Evolutionary conservation across 2,329 filamentous ascomycete genomes (phyloP).

Genomic region (Thielaviopsis musarum): DNA sequence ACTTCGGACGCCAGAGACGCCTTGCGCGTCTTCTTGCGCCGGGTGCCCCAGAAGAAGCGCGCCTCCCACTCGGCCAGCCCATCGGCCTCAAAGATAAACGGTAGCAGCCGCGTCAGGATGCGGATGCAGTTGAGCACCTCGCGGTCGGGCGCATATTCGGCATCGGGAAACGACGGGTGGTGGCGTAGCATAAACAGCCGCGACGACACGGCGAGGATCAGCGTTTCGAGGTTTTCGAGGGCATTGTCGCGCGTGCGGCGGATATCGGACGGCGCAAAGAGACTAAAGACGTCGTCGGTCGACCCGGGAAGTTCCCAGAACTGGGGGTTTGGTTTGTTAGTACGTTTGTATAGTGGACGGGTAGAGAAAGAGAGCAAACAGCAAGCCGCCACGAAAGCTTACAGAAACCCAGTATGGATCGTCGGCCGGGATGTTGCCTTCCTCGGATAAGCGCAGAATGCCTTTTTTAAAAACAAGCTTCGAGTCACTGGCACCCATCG

Average conservation of each 20-base stretch:
- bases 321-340: slow-evolving; percentile 27
- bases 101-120: slow-evolving; percentile 73
- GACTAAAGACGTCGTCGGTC: slow-evolving; percentile 87
- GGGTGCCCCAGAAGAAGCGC: slow-evolving; percentile 74
- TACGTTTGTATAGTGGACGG: not conserved
- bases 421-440: slow-evolving; percentile 70
- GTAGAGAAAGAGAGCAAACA: slow-evolving; percentile 5
- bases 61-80: slow-evolving; percentile 74
- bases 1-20: slow-evolving; percentile 54
- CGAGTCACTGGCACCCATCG: slow-evolving; percentile 94
- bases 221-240: slow-evolving; percentile 75
- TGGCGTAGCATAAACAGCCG: slow-evolving; percentile 69
- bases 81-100: slow-evolving; percentile 84
- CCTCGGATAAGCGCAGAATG: slow-evolving; percentile 91
- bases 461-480: slow-evolving; percentile 98
- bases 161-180: slow-evolving; percentile 79
- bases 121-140: slow-evolving; percentile 93
- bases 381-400: slow-evolving; percentile 21
- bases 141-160: slow-evolving; percentile 65
- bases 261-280: slow-evolving; percentile 80
- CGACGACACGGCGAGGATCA: slow-evolving; percentile 69
- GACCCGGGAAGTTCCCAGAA: slow-evolving; percentile 97
- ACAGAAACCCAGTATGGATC: slow-evolving; percentile 90
- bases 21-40: slow-evolving; percentile 54
- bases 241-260: slow-evolving; percentile 74